These are phyloP conservation scores for Lophiostoma macrostomum DNA, from an alignment of 495 filamentous ascomycete genomes.

Conservation along the genomic window DNA sequence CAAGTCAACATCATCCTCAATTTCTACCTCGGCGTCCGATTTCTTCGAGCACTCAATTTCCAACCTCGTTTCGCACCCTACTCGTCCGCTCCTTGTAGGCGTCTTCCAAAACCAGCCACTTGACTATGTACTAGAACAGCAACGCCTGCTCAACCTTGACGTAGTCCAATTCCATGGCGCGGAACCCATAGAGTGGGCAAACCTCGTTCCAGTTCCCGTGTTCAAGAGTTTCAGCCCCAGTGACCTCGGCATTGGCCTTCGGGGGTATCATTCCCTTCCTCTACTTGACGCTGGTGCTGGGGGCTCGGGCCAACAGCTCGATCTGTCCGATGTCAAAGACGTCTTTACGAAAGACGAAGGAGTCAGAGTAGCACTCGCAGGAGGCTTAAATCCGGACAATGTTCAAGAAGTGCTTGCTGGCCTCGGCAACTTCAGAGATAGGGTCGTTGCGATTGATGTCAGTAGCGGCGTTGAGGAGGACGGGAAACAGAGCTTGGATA, in stretches of 20 bases:
- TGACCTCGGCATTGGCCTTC: constrained; percentile 64
- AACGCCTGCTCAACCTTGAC: constrained; percentile 75
- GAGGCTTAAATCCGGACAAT: constrained; percentile 75
- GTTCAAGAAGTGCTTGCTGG: constrained; percentile 60
- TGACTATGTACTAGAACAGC: constrained; percentile 70
- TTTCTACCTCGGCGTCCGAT: constrained; percentile 45
- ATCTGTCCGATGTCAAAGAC: constrained; percentile 60
- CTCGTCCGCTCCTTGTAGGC: constrained; percentile 78
- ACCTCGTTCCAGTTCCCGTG: constrained; percentile 82
- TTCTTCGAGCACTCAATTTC: constrained; percentile 61
- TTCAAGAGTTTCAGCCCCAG: constrained; percentile 75
- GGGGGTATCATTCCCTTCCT: constrained; percentile 79
- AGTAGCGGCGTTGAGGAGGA: constrained; percentile 85
- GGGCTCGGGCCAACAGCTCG: constrained; percentile 72
- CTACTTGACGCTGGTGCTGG: constrained; percentile 83
- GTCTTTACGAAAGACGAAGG: constrained; percentile 60
- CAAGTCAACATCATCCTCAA: background rate
- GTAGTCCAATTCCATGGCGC: constrained; percentile 87
- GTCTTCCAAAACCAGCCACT: constrained; percentile 93
- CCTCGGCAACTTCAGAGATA: constrained; percentile 52
- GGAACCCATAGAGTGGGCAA: constrained; percentile 90
- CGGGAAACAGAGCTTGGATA: constrained; percentile 75
- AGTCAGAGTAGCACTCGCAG: constrained; percentile 73
- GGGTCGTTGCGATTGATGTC: constrained; percentile 82
- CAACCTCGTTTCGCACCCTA: constrained; percentile 50